Base-by-base conservation (phyloP, 768 basidiomycete species). In the Serendipita indica region DNA sequence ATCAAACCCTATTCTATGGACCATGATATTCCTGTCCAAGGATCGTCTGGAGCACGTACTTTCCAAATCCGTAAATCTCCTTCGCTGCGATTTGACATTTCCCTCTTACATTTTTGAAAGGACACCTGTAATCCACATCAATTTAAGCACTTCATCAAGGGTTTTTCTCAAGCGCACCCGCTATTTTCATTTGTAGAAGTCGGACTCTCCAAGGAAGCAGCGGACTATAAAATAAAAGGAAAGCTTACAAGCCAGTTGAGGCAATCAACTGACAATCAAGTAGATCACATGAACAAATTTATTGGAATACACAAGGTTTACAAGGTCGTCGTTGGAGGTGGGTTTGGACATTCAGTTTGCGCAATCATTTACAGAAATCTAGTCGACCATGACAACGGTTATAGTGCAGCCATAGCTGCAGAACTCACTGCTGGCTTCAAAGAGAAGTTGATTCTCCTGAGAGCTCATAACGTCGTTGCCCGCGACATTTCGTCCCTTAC, bases 221-320 rank as follows among this genome's bases (percentile, higher is more conserved):
- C 82, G 27, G 84, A 86, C 68, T 76, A 80, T 39, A 86, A 86
- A 70, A 78, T 86, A 67, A 84, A 82, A 75, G 81, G 85, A 83
- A 62, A 49, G 67, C 57, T n/a, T 34, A n/a, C 49, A 10, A 7
- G 25, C 14, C 25, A 18, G 18, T 25, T 7, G 41, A 7, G 7
- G 7, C 16, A 18, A 5, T 5, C 27, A 5, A 18, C 41, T 43
- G 41, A 54, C 5, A 10, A 6, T 54, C n/a, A 3, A 25, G 10
- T 27, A 54, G 49, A 54, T n/a, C 49, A 54, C 30, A 22, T 54
- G 22, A 54, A 54, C 30, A 54, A 54, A 27, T 32, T 54, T 10
- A 32, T 54, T n/a, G 30, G 49, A 54, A 10, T 27, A 4, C 12
- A 32, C 30, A 16, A 54, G 30, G 30, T 54, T n/a, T 27, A 54